Evolutionary conservation across 2,329 filamentous ascomycete genomes (phyloP).

Genomic region (Phyllachora maydis): DNA sequence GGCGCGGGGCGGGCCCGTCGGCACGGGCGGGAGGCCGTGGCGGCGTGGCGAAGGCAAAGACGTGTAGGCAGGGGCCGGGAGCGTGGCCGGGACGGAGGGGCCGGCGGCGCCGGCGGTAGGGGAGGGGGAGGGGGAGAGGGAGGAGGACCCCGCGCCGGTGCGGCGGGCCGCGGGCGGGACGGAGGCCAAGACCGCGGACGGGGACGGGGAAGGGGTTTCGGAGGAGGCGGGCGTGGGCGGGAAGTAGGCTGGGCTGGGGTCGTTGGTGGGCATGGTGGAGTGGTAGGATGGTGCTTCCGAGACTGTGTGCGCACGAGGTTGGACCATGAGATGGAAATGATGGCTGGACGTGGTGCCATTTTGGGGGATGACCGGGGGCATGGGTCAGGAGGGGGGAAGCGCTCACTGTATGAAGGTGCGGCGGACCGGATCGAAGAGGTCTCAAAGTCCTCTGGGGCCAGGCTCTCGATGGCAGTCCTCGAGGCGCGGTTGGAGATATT

Average conservation of each 20-base stretch:
- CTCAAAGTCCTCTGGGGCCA: conserved; percentile 36
- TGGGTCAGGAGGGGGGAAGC: conserved; percentile 7
- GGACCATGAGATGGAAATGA: background rate
- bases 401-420: conserved; percentile 48
- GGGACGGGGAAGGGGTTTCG: conserved; percentile 10
- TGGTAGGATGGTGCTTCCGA: conserved; percentile 47
- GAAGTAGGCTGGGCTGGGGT: conserved; percentile 29
- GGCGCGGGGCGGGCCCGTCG: conserved; percentile 10
- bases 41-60: too few relatives aligned
- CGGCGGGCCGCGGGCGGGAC: too few relatives aligned
- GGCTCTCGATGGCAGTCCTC: conserved; percentile 5
- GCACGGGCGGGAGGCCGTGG: conserved; percentile 28
- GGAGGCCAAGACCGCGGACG: too few relatives aligned
- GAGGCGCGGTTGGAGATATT: background rate
- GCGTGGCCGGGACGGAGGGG: conserved; percentile 2
- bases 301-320: conserved; percentile 14
- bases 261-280: conserved; percentile 25
- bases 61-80: conserved; percentile 2
- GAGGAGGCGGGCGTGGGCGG: conserved; percentile 18
- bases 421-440: conserved; percentile 45
- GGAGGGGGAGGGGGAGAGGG: conserved; percentile 1
- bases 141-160: conserved; percentile 1
- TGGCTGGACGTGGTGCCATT: background rate
- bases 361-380: conserved; percentile 1
- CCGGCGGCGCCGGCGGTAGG: conserved; percentile 2